Percentiles rank a stretch among this genome's conserved stretches.
phyloP scores from a whole-genome alignment of 345 rosid species.

The Durio zibethinus region DNA sequence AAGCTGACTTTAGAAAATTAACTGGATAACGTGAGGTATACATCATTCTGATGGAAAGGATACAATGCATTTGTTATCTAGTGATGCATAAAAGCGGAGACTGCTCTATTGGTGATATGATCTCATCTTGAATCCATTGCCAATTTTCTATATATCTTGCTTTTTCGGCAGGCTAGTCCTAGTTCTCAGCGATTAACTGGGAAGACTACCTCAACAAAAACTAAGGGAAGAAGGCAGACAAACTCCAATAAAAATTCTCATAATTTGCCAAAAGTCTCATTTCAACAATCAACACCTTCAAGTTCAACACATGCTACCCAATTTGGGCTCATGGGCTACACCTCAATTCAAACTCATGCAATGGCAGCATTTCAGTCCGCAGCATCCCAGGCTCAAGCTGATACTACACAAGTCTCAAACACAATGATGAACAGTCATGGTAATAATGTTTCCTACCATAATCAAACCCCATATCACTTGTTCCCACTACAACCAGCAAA shows the following conservation, averaged over 20 bases:
- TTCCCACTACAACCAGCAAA: constrained; percentile 36
- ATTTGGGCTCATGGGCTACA: constrained; percentile 35
- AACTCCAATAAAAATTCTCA: constrained; percentile 19
- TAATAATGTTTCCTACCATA: constrained; percentile 24
- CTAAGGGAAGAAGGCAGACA: constrained; percentile 32
- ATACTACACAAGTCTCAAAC: constrained; percentile 9
- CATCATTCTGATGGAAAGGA: background rate
- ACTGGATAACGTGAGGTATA: background rate
- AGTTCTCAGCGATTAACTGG: constrained; percentile 20
- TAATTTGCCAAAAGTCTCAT: constrained; percentile 18
- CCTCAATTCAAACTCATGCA: constrained; percentile 28
- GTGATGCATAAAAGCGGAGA: background rate
- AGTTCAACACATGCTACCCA: constrained; percentile 18
- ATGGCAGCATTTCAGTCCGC: constrained; percentile 28
- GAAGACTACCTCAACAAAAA: constrained; percentile 30
- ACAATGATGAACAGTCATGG: constrained; percentile 12
- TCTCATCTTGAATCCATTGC: background rate
- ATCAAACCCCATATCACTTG: constrained; percentile 29
- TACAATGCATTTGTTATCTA: background rate
- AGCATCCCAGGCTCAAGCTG: constrained; percentile 22
- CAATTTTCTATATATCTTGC: background rate
- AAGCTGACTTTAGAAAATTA: background rate
- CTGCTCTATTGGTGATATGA: background rate
- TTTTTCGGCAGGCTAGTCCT: constrained; percentile 27
- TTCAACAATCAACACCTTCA: constrained; percentile 20